Conservation (phyloP, 768 basidiomycete species). For the Inosperma sp. region DNA sequence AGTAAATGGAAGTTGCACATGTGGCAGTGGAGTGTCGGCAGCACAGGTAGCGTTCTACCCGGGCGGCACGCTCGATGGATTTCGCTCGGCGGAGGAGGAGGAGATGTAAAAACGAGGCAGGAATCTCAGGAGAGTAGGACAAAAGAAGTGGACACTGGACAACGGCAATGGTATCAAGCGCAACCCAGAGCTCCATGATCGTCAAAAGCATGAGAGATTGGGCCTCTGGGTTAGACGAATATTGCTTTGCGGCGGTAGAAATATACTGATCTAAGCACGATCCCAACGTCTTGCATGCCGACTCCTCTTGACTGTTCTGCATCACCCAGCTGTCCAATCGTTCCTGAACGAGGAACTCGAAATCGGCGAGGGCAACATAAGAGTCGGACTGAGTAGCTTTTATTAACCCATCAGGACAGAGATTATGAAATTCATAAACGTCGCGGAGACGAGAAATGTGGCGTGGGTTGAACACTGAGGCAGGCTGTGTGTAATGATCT, state of each 20-base stretch:
- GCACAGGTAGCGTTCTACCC: slow-evolving; percentile 27
- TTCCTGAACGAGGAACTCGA: slow-evolving; percentile 31
- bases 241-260: slow-evolving; percentile 20
- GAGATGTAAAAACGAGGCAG: slow-evolving; percentile 32
- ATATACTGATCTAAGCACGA: slow-evolving; percentile 19
- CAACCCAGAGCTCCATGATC: slow-evolving; percentile 47
- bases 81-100: slow-evolving; percentile 35
- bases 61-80: slow-evolving; percentile 24
- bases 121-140: slow-evolving; percentile 44
- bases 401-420: slow-evolving; percentile 1
- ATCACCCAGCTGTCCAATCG: slow-evolving; percentile 31
- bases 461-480: slow-evolving; percentile 16
- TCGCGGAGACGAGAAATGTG: slow-evolving; percentile 16
- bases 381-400: slow-evolving; percentile 1
- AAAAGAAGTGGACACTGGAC: slow-evolving; percentile 34
- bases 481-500: neutral
- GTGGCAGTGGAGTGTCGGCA: slow-evolving; percentile 20
- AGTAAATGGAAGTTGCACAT: slow-evolving; percentile 30
- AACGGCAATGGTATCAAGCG: slow-evolving; percentile 36
- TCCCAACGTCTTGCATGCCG: slow-evolving; percentile 20
- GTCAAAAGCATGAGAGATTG: slow-evolving; percentile 42
- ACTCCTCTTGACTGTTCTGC: slow-evolving; percentile 10
- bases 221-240: slow-evolving; percentile 34
- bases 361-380: slow-evolving; percentile 27
- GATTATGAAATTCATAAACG: slow-evolving; percentile 5